A percentile compares a stretch with the other conserved stretches of the same genome.
These are phyloP conservation scores for Penicillium turbatum DNA, from an alignment of 495 filamentous ascomycete species.

Conservation along the genomic window DNA sequence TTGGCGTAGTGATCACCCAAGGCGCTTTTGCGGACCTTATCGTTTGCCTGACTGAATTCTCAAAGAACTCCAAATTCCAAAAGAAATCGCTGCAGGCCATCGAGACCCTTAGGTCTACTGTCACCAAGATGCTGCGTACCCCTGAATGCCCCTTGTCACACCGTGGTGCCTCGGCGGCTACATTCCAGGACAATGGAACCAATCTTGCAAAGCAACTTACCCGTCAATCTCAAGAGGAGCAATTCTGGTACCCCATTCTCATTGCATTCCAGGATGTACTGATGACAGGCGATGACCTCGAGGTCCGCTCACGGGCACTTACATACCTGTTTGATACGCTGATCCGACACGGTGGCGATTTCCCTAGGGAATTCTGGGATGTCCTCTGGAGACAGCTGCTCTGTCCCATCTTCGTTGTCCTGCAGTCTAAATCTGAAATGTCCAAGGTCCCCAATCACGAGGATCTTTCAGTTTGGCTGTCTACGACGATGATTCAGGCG, in stretches of 20 bases:
- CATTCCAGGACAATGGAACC: slow-evolving; percentile 41
- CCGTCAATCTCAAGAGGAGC: slow-evolving; percentile 77
- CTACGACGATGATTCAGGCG: slow-evolving; percentile 98
- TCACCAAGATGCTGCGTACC: slow-evolving; percentile 89
- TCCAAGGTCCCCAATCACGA: slow-evolving; percentile 88
- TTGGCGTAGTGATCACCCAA: slow-evolving; percentile 92
- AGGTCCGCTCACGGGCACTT: slow-evolving; percentile 83
- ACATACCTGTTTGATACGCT: slow-evolving; percentile 95
- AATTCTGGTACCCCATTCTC: slow-evolving; percentile 96
- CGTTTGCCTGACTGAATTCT: slow-evolving; percentile 95
- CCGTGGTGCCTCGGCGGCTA: slow-evolving; percentile 37
- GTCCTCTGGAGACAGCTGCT: slow-evolving; percentile 95
- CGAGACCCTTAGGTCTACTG: slow-evolving; percentile 85
- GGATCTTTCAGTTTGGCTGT: slow-evolving; percentile 97
- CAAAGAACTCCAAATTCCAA: slow-evolving; percentile 95
- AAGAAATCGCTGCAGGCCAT: slow-evolving; percentile 97
- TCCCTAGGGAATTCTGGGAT: slow-evolving; percentile 95
- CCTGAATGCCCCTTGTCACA: slow-evolving; percentile 90
- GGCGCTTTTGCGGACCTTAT: slow-evolving; percentile 95
- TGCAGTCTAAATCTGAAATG: slow-evolving; percentile 95
- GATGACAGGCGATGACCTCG: slow-evolving; percentile 99
- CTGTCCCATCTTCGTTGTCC: slow-evolving; percentile 96
- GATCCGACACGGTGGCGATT: slow-evolving; percentile 83
- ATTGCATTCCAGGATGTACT: slow-evolving; percentile 98
- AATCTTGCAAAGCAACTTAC: slow-evolving; percentile 49